These are phyloP conservation scores for Quambalaria eucalypti DNA, from an alignment of 1,284 basidiomycete species.

Conservation along the genomic window DNA sequence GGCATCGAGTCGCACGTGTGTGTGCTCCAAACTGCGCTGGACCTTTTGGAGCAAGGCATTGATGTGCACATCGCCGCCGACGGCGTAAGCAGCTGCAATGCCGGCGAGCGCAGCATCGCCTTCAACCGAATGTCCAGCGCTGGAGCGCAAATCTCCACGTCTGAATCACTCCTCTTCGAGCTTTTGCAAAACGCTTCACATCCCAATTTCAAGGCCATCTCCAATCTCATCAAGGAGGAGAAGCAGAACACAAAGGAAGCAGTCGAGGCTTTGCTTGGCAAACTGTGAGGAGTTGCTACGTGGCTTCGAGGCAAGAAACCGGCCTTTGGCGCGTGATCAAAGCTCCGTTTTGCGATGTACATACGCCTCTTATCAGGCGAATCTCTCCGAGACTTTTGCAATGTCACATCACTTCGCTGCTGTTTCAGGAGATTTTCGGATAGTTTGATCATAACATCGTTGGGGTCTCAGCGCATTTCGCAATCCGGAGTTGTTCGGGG, in stretches of 20 bases:
- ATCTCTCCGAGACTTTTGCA: too few species aligned
- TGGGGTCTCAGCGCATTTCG: too few species aligned
- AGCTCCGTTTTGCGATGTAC: too few species aligned
- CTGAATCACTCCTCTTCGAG: slow-evolving; percentile 69
- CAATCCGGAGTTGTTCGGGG: too few species aligned
- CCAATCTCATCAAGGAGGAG: slow-evolving; percentile 54
- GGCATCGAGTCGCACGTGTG: slow-evolving; percentile 86
- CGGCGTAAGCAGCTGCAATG: slow-evolving; percentile 71
- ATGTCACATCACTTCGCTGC: too few species aligned
- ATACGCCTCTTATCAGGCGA: too few species aligned
- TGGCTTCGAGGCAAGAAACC: too few species aligned
- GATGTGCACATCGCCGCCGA: slow-evolving; percentile 69
- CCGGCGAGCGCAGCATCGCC: slow-evolving; percentile 50
- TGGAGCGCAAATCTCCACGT: slow-evolving; percentile 68
- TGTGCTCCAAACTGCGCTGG: slow-evolving; percentile 69
- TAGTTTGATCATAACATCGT: too few species aligned
- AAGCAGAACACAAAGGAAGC: slow-evolving; percentile 31
- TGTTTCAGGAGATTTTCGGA: too few species aligned
- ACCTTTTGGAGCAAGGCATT: slow-evolving; percentile 55
- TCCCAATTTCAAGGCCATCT: slow-evolving; percentile 66
- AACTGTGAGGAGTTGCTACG: too few species aligned
- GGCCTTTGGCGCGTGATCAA: too few species aligned
- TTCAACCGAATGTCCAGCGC: slow-evolving; percentile 60
- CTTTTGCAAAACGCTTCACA: slow-evolving; percentile 54
- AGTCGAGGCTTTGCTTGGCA: slow-evolving; percentile 5